Base-by-base conservation (phyloP, 306 rosid genomes). In the Clitoria ternatea region DNA sequence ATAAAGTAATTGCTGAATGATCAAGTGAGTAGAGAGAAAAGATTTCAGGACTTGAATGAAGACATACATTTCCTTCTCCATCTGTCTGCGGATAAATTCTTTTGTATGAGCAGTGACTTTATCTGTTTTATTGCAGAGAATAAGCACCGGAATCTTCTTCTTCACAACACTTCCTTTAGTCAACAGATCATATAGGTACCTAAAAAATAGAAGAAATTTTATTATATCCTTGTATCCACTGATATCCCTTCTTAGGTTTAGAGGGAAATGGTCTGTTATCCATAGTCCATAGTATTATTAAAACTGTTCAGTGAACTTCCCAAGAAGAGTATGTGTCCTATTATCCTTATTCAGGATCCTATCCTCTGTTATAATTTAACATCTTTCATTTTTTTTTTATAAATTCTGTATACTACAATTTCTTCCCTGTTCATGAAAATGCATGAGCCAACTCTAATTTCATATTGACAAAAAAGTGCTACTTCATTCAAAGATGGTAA, bases 51-150 rank as follows among this genome's bases (percentile, higher is more conserved):
- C 3, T 53, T 15, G 43, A 75, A 82, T 15, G 43, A 75, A 82
- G 76, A 39, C 86, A 83, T 93, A 93, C 98, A 93, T 76, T 82
- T 93, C 98, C 77, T 93, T 93, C 82, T 93, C 98, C 71, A 93
- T 60, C 83, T 93, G 98, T 70, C 82, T 88, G 55, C 83, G 80
- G 77, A 92, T 92, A 65, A 92, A 92, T 55, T 90, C 98, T 86
- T 92, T 90, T 48, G 93, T 90, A 79, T 92, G 98, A 15, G 97
- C 97, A 60, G 98, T 90, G 66, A 93, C 97, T 76, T 90, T 90
- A 85, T 92, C 97, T 2, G 96, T 81, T 80, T 93, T 93, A 84
- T 93, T 93, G 91, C 97, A 93, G 50, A 93, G 87, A 80, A 93
- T 82, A 63, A 90, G 88, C 68, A 93, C 66, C 11, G 96, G 96